Evolutionary conservation across 495 filamentous ascomycete species (phyloP).

Genomic region (Rostrohypoxylon terebratum): DNA sequence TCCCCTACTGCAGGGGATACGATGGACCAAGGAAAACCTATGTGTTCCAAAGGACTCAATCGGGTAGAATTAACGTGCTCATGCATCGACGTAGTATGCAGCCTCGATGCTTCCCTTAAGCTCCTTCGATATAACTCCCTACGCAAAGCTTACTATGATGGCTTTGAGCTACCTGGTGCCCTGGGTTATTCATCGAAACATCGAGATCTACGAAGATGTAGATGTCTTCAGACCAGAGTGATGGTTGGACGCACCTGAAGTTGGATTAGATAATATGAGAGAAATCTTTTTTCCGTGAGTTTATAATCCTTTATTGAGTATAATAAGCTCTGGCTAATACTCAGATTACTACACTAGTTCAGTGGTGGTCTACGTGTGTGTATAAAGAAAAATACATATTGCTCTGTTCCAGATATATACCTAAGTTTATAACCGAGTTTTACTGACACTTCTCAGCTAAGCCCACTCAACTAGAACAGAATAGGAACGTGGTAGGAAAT

Average conservation of each 20-base stretch:
- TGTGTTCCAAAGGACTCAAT: not conserved
- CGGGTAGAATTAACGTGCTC: not conserved
- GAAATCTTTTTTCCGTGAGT: not conserved
- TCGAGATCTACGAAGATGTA: conserved; percentile 64
- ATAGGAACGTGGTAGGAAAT: not conserved
- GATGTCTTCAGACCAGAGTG: conserved; percentile 66
- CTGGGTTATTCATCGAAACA: conserved; percentile 67
- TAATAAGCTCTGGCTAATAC: not conserved
- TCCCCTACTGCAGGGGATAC: conserved; percentile 10
- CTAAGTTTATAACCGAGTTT: not conserved
- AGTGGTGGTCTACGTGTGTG: not conserved
- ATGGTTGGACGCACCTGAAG: conserved; percentile 60
- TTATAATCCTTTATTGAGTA: not conserved
- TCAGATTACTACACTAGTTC: not conserved
- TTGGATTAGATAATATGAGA: not conserved
- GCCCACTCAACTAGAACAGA: not conserved
- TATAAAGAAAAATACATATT: not conserved
- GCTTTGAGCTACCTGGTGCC: conserved; percentile 64
- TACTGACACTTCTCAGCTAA: not conserved
- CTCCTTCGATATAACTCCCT: not conserved
- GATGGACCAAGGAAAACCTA: not conserved
- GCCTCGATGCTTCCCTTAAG: not conserved
- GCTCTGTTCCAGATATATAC: not conserved
- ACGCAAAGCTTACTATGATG: conserved; percentile 41
- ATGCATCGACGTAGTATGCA: not conserved